These are phyloP conservation scores for Stevia rebaudiana DNA, from an alignment of 140 eudicot genomes.

Conservation along the genomic window DNA sequence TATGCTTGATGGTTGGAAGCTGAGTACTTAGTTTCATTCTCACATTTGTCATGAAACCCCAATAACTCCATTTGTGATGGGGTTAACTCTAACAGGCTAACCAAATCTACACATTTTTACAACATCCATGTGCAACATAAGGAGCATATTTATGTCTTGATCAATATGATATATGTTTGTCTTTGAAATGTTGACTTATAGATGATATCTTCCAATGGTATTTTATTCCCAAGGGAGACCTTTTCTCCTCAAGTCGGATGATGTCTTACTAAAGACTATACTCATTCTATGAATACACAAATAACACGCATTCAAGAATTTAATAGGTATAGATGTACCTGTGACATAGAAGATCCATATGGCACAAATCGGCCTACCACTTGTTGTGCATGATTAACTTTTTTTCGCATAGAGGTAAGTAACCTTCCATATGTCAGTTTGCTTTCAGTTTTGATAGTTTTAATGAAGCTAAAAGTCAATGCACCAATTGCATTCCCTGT, in stretches of 20 bases:
- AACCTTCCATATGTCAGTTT: conserved; percentile 52
- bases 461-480: conserved; percentile 68
- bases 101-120: too few relatives aligned
- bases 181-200: neutral
- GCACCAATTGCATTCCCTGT: conserved; percentile 67
- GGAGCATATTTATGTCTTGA: neutral
- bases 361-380: conserved; percentile 29
- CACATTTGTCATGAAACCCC: too few relatives aligned
- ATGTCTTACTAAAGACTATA: neutral
- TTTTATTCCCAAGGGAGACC: neutral
- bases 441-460: conserved; percentile 50
- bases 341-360: conserved; percentile 30
- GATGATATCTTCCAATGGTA: neutral
- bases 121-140: too few relatives aligned
- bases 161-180: neutral
- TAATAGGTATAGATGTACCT: conserved; percentile 23
- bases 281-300: neutral
- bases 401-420: conserved; percentile 43
- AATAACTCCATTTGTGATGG: too few relatives aligned
- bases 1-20: too few relatives aligned
- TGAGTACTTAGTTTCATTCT: too few relatives aligned
- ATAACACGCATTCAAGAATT: neutral
- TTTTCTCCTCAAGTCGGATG: neutral
- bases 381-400: conserved; percentile 40
- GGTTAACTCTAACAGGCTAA: too few relatives aligned